Conservation (phyloP, 768 basidiomycete genomes). For the Lactarius hatsudake region DNA sequence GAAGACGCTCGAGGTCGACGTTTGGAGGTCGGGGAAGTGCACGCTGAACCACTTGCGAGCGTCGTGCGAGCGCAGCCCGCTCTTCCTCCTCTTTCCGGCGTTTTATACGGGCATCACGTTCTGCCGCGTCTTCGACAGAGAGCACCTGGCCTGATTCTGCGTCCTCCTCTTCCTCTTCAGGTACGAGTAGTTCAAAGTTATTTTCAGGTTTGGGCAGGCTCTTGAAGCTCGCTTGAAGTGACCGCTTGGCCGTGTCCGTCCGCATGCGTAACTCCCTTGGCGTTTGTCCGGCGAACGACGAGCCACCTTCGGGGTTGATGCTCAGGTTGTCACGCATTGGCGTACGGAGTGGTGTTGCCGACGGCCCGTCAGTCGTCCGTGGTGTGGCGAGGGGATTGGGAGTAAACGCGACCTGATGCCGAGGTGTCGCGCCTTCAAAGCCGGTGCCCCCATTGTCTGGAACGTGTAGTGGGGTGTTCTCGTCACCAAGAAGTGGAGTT, state of each 20-base stretch:
- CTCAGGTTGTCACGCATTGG: constrained; percentile 89
- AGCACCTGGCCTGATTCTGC: constrained; percentile 37
- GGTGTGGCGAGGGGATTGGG: constrained; percentile 96
- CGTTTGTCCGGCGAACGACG: constrained; percentile 56
- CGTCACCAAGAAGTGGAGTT: constrained; percentile 93
- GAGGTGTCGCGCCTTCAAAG: constrained; percentile 94
- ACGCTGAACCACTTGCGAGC: constrained; percentile 77
- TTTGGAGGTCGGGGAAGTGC: constrained; percentile 84
- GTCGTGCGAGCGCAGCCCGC: constrained; percentile 70
- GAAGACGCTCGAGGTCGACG: constrained; percentile 64
- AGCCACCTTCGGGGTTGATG: constrained; percentile 74
- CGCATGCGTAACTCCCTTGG: constrained; percentile 74
- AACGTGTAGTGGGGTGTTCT: constrained; percentile 90
- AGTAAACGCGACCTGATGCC: constrained; percentile 84
- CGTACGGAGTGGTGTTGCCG: constrained; percentile 87
- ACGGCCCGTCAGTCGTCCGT: constrained; percentile 38
- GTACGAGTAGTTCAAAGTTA: constrained; percentile 92
- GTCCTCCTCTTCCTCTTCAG: constrained; percentile 65
- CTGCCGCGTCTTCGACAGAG: constrained; percentile 86
- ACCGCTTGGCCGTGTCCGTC: constrained; percentile 62
- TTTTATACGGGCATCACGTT: constrained; percentile 75
- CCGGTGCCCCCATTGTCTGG: constrained; percentile 79
- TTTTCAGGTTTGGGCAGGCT: constrained; percentile 91
- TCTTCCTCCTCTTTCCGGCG: constrained; percentile 73
- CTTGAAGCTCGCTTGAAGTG: constrained; percentile 78